These are phyloP conservation scores for Neonectria punicea DNA, from an alignment of 2,329 filamentous ascomycete genomes.

Conservation along the genomic window DNA sequence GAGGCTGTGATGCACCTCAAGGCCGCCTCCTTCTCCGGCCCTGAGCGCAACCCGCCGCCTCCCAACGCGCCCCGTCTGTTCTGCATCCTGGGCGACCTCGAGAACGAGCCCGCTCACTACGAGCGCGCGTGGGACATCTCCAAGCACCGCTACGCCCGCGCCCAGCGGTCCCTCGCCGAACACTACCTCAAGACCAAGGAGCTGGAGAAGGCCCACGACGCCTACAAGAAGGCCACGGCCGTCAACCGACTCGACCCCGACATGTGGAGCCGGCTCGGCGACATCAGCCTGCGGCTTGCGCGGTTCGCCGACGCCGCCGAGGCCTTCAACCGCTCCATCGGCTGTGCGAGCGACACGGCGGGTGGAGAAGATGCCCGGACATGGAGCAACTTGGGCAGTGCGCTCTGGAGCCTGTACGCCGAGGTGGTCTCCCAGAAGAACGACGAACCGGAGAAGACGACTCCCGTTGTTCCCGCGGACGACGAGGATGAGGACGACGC, in stretches of 20 bases:
- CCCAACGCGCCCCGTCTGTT: constrained; percentile 87
- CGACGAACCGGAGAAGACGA: constrained; percentile 36
- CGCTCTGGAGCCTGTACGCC: constrained; percentile 76
- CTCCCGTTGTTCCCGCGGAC: constrained; percentile 21
- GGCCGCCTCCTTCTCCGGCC: constrained; percentile 65
- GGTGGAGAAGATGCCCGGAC: constrained; percentile 91
- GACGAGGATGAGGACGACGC: constrained; percentile 44
- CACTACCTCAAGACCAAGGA: constrained; percentile 76
- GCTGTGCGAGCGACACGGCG: constrained; percentile 64
- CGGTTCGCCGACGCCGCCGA: constrained; percentile 83
- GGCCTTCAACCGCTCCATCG: constrained; percentile 84
- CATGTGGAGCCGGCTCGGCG: constrained; percentile 91
- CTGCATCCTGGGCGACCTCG: constrained; percentile 93
- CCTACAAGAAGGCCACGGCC: constrained; percentile 80
- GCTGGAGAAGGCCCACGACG: constrained; percentile 75
- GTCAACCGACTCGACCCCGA: constrained; percentile 85
- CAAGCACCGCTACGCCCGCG: constrained; percentile 81
- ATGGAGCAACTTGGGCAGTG: constrained; percentile 93
- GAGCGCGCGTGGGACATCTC: constrained; percentile 90
- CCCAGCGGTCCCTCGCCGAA: constrained; percentile 87
- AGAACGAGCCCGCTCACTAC: constrained; percentile 79
- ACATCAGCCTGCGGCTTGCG: constrained; percentile 82
- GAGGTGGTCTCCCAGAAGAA: constrained; percentile 58
- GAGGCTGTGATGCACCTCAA: constrained; percentile 67
- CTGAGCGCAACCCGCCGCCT: constrained; percentile 75